These are phyloP conservation scores for Tagetes patula DNA, from an alignment of 129 eudicot genomes.

Conservation along the genomic window DNA sequence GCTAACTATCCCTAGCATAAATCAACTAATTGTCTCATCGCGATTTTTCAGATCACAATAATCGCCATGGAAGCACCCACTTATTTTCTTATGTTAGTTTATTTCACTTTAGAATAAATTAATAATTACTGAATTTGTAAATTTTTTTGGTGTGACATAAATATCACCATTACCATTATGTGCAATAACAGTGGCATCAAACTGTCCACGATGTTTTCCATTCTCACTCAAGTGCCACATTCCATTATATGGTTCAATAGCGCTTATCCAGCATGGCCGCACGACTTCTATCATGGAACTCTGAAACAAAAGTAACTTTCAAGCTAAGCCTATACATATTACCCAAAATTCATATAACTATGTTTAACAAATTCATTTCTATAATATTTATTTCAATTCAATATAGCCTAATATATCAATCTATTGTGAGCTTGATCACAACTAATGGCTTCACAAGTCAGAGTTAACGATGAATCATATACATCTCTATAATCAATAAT, in stretches of 20 bases:
- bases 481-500: not conserved
- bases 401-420: not conserved
- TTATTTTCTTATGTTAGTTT: not conserved
- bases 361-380: not conserved
- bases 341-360: constrained; percentile 1
- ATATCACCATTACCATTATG: constrained; percentile 92
- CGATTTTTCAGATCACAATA: not conserved
- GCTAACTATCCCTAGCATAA: not conserved
- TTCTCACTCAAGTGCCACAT: constrained; percentile 97
- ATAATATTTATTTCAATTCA: not conserved
- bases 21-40: not conserved
- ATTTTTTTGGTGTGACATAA: constrained; percentile 8
- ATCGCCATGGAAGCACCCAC: not conserved
- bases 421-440: not conserved
- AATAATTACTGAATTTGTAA: not conserved
- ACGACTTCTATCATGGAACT: constrained; percentile 64
- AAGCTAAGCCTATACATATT: constrained; percentile 9
- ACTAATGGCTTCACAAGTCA: not conserved
- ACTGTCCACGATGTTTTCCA: constrained; percentile 79
- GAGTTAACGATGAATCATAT: not conserved
- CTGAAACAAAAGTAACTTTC: constrained; percentile 42
- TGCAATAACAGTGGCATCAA: constrained; percentile 86
- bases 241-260: constrained; percentile 83
- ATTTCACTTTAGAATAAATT: not conserved
- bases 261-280: constrained; percentile 94